phyloP scores from a whole-genome alignment of 768 basidiomycete species.

The Tulasnella sp. region DNA sequence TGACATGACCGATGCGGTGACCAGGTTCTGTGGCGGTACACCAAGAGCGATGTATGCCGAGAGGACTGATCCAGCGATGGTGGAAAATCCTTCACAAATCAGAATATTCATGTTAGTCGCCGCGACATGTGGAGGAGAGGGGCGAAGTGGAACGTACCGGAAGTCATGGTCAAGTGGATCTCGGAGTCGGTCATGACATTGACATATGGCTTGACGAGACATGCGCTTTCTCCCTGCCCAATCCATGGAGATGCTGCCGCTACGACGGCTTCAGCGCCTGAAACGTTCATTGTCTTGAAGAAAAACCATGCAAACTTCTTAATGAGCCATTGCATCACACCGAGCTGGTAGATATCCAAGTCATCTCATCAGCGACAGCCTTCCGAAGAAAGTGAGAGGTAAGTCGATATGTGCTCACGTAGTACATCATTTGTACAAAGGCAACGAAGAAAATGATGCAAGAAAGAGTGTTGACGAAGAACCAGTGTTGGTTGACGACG shows the following conservation, averaged over 20 bases:
- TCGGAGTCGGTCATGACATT: constrained; percentile 78
- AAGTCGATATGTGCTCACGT: constrained; percentile 33
- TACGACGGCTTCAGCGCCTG: constrained; percentile 91
- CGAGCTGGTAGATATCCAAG: constrained; percentile 40
- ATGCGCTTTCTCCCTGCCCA: constrained; percentile 82
- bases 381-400: neutral
- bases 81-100: constrained; percentile 51
- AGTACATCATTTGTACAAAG: constrained; percentile 84
- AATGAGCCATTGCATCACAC: constrained; percentile 92
- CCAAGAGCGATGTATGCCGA: constrained; percentile 58
- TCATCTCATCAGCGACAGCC: neutral
- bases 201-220: constrained; percentile 73
- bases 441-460: constrained; percentile 92
- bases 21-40: constrained; percentile 52
- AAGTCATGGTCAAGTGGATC: constrained; percentile 81
- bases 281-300: constrained; percentile 82
- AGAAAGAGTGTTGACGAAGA: constrained; percentile 38
- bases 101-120: constrained; percentile 3
- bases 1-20: constrained; percentile 88
- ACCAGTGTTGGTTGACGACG: constrained; percentile 59
- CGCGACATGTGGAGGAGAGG: constrained; percentile 2
- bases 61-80: constrained; percentile 85
- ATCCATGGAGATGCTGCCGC: constrained; percentile 91
- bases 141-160: constrained; percentile 34
- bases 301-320: constrained; percentile 87